These are phyloP conservation scores for Aspergillus bombycis DNA, from an alignment of 2,329 filamentous ascomycete species.

Conservation along the genomic window DNA sequence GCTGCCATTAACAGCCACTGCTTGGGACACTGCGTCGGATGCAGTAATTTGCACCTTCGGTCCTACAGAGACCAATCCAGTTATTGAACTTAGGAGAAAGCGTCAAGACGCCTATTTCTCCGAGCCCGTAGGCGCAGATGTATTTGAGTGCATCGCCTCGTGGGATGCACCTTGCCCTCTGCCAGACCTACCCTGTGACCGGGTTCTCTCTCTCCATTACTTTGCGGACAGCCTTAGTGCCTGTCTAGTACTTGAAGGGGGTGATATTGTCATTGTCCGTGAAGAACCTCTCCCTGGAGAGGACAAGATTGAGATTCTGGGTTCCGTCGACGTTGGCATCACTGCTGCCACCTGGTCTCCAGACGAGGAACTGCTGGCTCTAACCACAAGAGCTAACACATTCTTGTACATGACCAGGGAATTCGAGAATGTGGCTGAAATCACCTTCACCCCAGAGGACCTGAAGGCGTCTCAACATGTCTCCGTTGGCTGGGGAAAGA, in stretches of 20 bases:
- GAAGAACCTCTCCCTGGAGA: conserved; percentile 69
- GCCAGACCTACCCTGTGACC: conserved; percentile 74
- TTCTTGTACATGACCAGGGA: conserved; percentile 90
- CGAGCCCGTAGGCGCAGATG: conserved; percentile 43
- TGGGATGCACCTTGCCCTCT: conserved; percentile 87
- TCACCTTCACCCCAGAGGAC: conserved; percentile 73
- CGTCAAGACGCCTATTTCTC: conserved; percentile 40
- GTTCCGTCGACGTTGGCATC: conserved; percentile 91
- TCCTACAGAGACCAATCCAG: conserved; percentile 68
- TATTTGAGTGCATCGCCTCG: conserved; percentile 65
- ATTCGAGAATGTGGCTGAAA: conserved; percentile 81
- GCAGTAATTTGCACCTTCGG: conserved; percentile 83
- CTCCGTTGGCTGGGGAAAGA: conserved; percentile 97
- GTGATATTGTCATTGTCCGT: conserved; percentile 84
- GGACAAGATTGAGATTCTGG: conserved; percentile 90
- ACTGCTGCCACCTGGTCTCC: conserved; percentile 89
- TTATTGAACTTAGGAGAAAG: conserved; percentile 71
- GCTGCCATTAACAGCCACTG: conserved; percentile 70
- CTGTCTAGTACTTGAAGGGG: conserved; percentile 83
- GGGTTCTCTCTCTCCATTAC: conserved; percentile 77
- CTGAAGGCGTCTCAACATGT: conserved; percentile 89
- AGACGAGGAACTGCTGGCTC: conserved; percentile 85
- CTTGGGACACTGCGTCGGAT: conserved; percentile 83
- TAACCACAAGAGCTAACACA: conserved; percentile 78
- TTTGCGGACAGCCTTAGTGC: conserved; percentile 78